Conservation (phyloP, 75 land plant species). For the Azolla pinnata region DNA sequence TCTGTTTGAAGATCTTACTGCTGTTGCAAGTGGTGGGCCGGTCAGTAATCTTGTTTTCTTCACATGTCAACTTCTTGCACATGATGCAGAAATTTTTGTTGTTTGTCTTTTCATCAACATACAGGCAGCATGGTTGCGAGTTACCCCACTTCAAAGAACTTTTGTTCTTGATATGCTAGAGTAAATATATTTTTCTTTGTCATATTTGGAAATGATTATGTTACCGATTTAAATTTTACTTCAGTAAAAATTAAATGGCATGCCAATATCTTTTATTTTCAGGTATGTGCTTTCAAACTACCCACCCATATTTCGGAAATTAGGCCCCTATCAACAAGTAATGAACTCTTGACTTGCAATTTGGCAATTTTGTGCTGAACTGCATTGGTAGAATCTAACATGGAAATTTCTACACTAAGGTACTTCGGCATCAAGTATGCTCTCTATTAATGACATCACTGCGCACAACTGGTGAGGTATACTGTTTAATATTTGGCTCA, state of each 20-base stretch:
- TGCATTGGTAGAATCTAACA: neutral
- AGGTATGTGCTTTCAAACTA: slow-evolving; percentile 90
- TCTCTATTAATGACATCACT: slow-evolving; percentile 96
- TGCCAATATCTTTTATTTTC: slow-evolving; percentile 12
- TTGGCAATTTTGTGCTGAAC: neutral
- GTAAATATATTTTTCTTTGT: slow-evolving; percentile 29
- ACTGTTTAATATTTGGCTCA: no score
- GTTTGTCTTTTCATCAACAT: slow-evolving; percentile 9
- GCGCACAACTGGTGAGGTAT: slow-evolving; percentile 81
- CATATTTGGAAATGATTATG: neutral
- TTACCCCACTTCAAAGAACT: slow-evolving; percentile 56
- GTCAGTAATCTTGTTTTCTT: slow-evolving; percentile 41
- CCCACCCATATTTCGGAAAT: slow-evolving; percentile 54
- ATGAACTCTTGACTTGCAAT: slow-evolving; percentile 1
- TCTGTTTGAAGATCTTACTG: slow-evolving; percentile 88
- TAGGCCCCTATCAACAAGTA: slow-evolving; percentile 78
- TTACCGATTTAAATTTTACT: neutral
- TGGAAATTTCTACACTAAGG: slow-evolving; percentile 27
- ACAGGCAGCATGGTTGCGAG: slow-evolving; percentile 83
- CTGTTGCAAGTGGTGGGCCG: slow-evolving; percentile 98
- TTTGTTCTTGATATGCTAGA: slow-evolving; percentile 94
- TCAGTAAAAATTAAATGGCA: neutral
- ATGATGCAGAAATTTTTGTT: slow-evolving; percentile 2
- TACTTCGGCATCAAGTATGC: slow-evolving; percentile 84
- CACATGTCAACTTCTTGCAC: slow-evolving; percentile 5